phyloP scores from a whole-genome alignment of 805 yeast species.

The Cyberlindnera mycetangii region DNA sequence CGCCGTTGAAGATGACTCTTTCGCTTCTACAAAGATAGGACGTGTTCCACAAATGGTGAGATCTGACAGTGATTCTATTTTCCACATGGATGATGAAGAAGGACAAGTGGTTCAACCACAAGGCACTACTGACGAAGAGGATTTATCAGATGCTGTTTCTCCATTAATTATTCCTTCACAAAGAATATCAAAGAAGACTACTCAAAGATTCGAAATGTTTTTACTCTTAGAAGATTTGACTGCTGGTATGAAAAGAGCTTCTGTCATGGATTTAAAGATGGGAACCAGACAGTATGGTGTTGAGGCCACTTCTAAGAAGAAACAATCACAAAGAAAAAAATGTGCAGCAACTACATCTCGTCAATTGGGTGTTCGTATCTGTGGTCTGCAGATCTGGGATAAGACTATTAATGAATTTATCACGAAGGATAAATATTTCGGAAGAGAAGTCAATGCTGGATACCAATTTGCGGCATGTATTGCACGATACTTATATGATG shows the following conservation, averaged over 20 bases:
- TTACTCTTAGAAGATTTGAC: conserved; percentile 89
- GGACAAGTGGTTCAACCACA: conserved; percentile 13
- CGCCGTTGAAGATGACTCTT: conserved; percentile 6
- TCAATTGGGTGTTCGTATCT: conserved; percentile 81
- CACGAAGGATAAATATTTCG: conserved; percentile 88
- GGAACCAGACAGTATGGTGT: conserved; percentile 98
- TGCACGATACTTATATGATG: conserved; percentile 79
- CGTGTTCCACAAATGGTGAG: conserved; percentile 7
- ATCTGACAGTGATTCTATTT: conserved; percentile 35
- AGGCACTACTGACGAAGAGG: conserved; percentile 14
- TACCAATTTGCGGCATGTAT: conserved; percentile 73
- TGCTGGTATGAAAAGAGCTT: conserved; percentile 74
- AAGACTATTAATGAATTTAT: conserved; percentile 43
- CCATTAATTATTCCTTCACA: conserved; percentile 23
- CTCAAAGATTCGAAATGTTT: conserved; percentile 71
- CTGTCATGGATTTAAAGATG: conserved; percentile 94
- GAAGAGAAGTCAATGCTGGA: conserved; percentile 72
- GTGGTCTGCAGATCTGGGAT: conserved; percentile 92
- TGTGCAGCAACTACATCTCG: conserved; percentile 81
- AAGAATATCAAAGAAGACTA: conserved; percentile 26
- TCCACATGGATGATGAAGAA: conserved; percentile 44
- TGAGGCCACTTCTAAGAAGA: conserved; percentile 75
- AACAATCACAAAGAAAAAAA: conserved; percentile 74
- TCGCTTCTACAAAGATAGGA: background rate
- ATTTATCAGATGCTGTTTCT: conserved; percentile 19